Base-by-base conservation (phyloP, 768 basidiomycete species). In the Amyloporia xantha region DNA sequence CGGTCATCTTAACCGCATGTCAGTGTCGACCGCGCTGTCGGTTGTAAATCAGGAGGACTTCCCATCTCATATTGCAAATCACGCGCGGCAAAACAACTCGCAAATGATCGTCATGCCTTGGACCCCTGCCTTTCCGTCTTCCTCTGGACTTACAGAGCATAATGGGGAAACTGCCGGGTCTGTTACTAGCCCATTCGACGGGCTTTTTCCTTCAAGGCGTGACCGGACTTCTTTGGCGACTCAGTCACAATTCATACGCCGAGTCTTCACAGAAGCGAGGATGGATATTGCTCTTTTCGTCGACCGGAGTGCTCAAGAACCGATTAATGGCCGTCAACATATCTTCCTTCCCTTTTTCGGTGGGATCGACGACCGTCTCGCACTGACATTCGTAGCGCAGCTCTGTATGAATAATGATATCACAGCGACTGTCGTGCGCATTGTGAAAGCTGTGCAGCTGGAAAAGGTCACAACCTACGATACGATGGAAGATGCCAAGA, bases 321-420 rank as follows among this genome's bases (percentile, higher is more conserved):
- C 58, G 23, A 48, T 57, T 5, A 58, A 64, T 13, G 47, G 43
- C 26, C 58, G 57, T 30, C 73, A 84, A 51, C 88, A 89, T 54
- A 60, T 97, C 24, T 81, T 94, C 63, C 61, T 93, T 36, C 89
- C 94, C 0, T 97, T 95, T 79, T 87, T 91, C 62, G 95, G 95
- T 30, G 95, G 95, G 0, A 83, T 91, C 0, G 95, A 99, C 62
- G 95, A 97, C 62, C 81, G 96, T 1, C 72, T 91, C 19, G 90
- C 91, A 0, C 68, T 98, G 23, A 68, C 76, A 25, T 81, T 98
- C 58, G 78, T 91, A 3, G 79, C 89, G 27, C 94, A 97, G 63
- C 60, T 87, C 24, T 87, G 92, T 48, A 74, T 74, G 26, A 83
- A 85, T 52, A 62, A 76, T 0, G 67, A 64, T 28, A 74, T 90